Percentiles rank a stretch among this genome's conserved stretches.
Conservation (phyloP, 768 basidiomycete species). For the Lactarius deliciosus region DNA sequence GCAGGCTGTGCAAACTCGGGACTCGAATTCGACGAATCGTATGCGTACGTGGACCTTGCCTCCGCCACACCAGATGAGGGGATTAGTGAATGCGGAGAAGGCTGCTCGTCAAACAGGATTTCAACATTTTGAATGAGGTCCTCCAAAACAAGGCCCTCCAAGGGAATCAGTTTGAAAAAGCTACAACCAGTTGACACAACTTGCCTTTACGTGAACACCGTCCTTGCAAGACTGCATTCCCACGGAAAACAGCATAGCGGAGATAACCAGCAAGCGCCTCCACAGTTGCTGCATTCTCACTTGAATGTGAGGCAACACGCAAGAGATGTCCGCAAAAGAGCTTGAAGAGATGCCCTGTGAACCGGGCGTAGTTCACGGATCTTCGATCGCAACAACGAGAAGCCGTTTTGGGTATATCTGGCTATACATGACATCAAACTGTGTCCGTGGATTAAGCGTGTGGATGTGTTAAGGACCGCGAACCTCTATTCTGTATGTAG, state of each 20-base stretch:
- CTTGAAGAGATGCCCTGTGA: background rate
- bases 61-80: too few species aligned
- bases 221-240: background rate
- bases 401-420: background rate
- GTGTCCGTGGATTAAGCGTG: too few species aligned
- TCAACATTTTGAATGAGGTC: background rate
- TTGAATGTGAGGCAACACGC: background rate
- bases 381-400: background rate
- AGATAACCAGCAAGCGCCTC: background rate
- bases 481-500: background rate
- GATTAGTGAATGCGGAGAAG: rapidly evolving
- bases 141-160: background rate
- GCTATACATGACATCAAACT: background rate
- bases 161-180: background rate
- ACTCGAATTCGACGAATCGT: background rate
- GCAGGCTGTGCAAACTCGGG: background rate
- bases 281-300: background rate
- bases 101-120: background rate
- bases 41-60: background rate
- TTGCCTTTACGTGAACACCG: background rate
- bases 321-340: background rate
- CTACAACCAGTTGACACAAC: background rate
- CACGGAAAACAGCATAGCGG: background rate
- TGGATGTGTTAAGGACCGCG: too few species aligned
- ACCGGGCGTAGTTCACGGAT: background rate